Base-by-base conservation (phyloP, 1,284 basidiomycete species). In the Apiotrichum laibachii region DNA sequence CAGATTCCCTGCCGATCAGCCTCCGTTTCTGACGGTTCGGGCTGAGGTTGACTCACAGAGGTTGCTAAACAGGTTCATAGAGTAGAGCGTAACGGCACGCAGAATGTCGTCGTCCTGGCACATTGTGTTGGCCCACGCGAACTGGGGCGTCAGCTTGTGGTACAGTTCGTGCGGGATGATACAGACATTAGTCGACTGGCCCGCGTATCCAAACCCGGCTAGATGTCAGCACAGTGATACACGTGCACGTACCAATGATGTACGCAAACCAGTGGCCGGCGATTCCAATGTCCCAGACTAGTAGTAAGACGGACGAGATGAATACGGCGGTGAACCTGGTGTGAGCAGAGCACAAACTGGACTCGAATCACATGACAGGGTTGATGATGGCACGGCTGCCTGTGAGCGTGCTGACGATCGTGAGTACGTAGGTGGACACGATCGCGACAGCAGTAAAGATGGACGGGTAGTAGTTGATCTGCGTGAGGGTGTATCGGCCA, bases 391-490 rank as follows among this genome's bases (percentile, higher is more conserved):
- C 70, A 15, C 71, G 64, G 55, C 71, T 72, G 31, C 60, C 51
- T 2, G 63, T 64, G 9, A 45, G 26, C 39, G 71, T 69, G 26
- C 57, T 61, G 39, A 63, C 56, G 22, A 68, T 50, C 19, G 46
- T 73, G 46, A 72, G 52, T 10, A 57, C 47, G 54, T 42, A 69
- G 0, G 70, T 72, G 9, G 68, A 63, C 5, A 72, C 60, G 52
- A 73, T 69, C 19, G 68, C 65, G n/a, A 65, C 56, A 1, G 70
- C 61, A 4, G 65, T 69, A 42, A 70, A 63, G 53, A 67, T 67
- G 12, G 63, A 66, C 2, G 70, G 68, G 53, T 72, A 72, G 64
- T 73, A 73, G 53, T 68, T 70, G 63, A 73, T 61, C 59, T 62
- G 33, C 15, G 37, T 8, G 7, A 47, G 13, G 44, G 59, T 43